phyloP scores from a whole-genome alignment of 352 stramenopile genomes.

The Peronospora belbahrii region DNA sequence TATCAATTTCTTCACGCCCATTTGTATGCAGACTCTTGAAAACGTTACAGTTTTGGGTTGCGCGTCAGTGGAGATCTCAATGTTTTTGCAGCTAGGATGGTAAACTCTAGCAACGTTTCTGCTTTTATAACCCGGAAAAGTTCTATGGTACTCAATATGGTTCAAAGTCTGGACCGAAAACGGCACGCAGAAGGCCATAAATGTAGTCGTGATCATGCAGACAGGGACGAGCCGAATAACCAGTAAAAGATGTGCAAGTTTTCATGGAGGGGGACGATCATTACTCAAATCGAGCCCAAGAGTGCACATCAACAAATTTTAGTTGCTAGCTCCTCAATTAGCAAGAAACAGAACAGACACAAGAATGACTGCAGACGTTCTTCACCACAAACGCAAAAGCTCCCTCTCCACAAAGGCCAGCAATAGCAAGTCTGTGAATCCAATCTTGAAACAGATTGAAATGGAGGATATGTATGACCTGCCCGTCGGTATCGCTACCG shows the following conservation, averaged over 20 bases:
- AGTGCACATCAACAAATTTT: constrained; percentile 3
- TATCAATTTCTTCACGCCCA: background rate
- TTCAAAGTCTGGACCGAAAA: background rate
- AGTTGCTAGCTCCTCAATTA: background rate
- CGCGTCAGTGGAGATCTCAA: background rate
- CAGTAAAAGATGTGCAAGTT: background rate
- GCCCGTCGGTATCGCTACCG: constrained; percentile 56
- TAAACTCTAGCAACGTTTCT: constrained; percentile 3
- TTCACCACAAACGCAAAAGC: constrained; percentile 34
- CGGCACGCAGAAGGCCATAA: constrained; percentile 4
- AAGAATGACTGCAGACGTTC: constrained; percentile 11
- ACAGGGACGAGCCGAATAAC: background rate
- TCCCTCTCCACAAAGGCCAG: constrained; percentile 13
- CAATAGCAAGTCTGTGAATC: no score
- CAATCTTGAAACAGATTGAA: constrained; percentile 34
- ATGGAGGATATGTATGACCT: constrained; percentile 36
- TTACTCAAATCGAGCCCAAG: constrained; percentile 11
- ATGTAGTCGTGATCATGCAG: constrained; percentile 6
- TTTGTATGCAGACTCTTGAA: background rate
- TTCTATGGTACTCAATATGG: constrained; percentile 12
- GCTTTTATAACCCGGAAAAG: constrained; percentile 5
- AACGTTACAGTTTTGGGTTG: background rate
- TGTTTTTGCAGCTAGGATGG: constrained; percentile 8
- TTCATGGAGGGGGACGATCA: background rate
- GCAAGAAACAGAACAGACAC: background rate